Evolutionary conservation across 2,329 filamentous ascomycete genomes (phyloP).

Genomic region (Cryphonectria carpinicola): DNA sequence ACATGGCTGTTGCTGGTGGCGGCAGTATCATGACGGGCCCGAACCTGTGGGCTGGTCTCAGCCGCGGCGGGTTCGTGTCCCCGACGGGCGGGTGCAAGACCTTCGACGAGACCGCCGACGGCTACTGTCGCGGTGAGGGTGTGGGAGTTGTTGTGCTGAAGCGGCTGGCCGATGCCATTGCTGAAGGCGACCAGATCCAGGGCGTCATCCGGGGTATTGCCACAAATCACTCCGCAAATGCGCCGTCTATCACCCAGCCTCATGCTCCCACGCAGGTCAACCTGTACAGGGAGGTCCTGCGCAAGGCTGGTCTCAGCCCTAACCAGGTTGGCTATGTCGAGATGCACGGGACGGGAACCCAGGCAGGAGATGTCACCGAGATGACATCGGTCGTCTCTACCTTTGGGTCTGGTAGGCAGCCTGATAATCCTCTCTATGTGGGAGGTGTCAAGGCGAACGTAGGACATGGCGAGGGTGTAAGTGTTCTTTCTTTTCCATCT

Average conservation of each 20-base stretch:
- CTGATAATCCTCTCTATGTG: constrained; percentile 8
- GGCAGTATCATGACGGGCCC: constrained; percentile 36
- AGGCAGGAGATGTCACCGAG: background rate
- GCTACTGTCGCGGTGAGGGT: constrained; percentile 58
- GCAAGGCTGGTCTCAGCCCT: background rate
- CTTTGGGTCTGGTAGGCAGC: background rate
- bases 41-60: constrained; percentile 31
- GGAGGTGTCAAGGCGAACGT: constrained; percentile 15
- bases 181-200: constrained; percentile 49
- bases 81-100: constrained; percentile 38
- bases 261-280: background rate
- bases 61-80: constrained; percentile 38
- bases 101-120: constrained; percentile 42
- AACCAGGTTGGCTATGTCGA: constrained; percentile 2
- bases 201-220: constrained; percentile 44
- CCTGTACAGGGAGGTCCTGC: background rate
- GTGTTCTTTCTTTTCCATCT: background rate
- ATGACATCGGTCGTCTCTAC: background rate
- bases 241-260: background rate
- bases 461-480: constrained; percentile 14
- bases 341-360: constrained; percentile 13
- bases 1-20: constrained; percentile 39
- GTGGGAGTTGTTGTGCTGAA: constrained; percentile 51
- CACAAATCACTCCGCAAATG: constrained; percentile 38
- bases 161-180: constrained; percentile 47